These are phyloP conservation scores for Colletotrichum destructivum DNA, from an alignment of 2,329 filamentous ascomycete species.

Conservation along the genomic window DNA sequence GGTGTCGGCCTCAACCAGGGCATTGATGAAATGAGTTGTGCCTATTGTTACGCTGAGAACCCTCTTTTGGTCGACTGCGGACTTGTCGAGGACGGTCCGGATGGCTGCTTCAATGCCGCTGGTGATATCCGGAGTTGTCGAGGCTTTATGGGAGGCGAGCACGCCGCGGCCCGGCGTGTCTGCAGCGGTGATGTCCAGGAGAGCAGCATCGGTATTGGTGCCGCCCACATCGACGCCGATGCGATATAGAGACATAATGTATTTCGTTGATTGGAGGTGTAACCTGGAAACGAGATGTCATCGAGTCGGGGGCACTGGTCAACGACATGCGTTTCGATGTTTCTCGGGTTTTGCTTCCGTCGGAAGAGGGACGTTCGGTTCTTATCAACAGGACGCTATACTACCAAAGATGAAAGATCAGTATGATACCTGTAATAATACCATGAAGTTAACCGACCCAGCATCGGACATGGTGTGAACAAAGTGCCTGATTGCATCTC, in stretches of 20 bases:
- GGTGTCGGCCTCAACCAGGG: constrained; percentile 62
- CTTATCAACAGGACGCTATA: background rate
- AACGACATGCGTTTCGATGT: background rate
- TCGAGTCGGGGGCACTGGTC: background rate
- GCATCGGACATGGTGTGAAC: background rate
- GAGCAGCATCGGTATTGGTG: constrained; percentile 61
- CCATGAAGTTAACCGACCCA: background rate
- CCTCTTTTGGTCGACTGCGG: constrained; percentile 53
- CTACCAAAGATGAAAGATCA: too few relatives aligned
- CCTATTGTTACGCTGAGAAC: constrained; percentile 66
- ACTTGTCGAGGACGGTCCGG: constrained; percentile 56
- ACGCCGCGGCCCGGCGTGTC: constrained; percentile 57
- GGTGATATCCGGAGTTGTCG: constrained; percentile 66
- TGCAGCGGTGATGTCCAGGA: constrained; percentile 58
- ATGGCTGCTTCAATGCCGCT: constrained; percentile 64
- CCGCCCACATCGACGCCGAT: constrained; percentile 61
- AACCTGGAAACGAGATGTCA: background rate
- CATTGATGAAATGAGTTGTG: constrained; percentile 66
- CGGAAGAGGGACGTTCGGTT: background rate
- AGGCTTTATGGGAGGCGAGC: constrained; percentile 63
- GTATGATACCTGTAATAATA: background rate
- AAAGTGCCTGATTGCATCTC: background rate
- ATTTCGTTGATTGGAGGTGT: background rate
- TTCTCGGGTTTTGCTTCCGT: background rate
- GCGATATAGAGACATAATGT: constrained; percentile 57